These are phyloP conservation scores for Yamagishiella unicocca DNA, from an alignment of 139 green algal genomes.

Conservation along the genomic window DNA sequence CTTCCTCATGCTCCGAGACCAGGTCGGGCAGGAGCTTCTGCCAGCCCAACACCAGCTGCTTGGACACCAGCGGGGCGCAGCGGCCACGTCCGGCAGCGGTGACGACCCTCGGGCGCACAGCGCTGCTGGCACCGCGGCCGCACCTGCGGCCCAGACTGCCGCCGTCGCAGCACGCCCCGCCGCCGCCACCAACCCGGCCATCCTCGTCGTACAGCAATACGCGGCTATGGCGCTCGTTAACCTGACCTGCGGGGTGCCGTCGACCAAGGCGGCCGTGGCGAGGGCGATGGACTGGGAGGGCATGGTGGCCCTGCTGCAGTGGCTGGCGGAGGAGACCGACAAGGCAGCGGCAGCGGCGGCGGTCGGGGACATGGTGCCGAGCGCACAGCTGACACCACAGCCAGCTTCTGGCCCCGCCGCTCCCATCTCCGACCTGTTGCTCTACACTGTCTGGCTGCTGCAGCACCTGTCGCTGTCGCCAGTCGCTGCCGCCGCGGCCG, in stretches of 20 bases:
- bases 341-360: neutral
- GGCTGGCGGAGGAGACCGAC: neutral
- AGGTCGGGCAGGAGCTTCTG: too few relatives aligned
- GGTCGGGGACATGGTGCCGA: neutral
- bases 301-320: neutral
- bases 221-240: slow-evolving; percentile 36
- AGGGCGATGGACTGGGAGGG: slow-evolving; percentile 14
- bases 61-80: too few relatives aligned
- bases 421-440: neutral
- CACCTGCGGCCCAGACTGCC: too few relatives aligned
- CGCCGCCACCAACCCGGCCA: neutral
- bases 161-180: neutral
- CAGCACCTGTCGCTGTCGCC: slow-evolving; percentile 39
- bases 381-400: neutral
- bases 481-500: neutral
- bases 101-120: too few relatives aligned
- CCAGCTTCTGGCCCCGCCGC: neutral
- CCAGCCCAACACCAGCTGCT: too few relatives aligned
- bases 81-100: too few relatives aligned
- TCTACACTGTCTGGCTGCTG: slow-evolving; percentile 24
- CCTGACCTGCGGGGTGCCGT: slow-evolving; percentile 27
- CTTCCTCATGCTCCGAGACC: neutral
- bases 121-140: too few relatives aligned
- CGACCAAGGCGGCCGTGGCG: slow-evolving; percentile 25
- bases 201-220: slow-evolving; percentile 17